A percentile compares a stretch with the other conserved stretches of the same genome.
phyloP scores from a whole-genome alignment of 352 stramenopile species.

The Phytophthora hibernalis region DNA sequence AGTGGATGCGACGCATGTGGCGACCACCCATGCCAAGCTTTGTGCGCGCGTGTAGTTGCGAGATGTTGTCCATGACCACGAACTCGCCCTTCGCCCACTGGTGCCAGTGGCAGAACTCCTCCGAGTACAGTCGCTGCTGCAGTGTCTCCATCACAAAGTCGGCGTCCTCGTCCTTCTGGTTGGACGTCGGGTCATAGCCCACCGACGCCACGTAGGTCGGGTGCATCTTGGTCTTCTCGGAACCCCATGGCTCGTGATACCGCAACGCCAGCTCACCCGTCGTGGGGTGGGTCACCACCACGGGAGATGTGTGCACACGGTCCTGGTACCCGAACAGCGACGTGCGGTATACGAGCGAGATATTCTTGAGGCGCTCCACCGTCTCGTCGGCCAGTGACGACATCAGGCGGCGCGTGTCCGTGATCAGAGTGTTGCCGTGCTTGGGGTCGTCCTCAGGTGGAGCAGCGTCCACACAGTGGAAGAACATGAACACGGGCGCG shows the following conservation, averaged over 20 bases:
- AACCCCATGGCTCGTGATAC: conserved; percentile 26
- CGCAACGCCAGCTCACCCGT: conserved; percentile 25
- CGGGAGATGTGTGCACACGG: conserved; percentile 22
- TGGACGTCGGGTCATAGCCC: conserved; percentile 23
- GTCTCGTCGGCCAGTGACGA: conserved; percentile 22
- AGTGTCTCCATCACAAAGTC: conserved; percentile 29
- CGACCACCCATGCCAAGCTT: conserved; percentile 20
- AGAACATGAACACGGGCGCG: conserved; percentile 33
- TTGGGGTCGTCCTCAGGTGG: conserved; percentile 29
- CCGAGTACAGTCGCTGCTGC: conserved; percentile 27
- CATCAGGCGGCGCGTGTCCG: conserved; percentile 28
- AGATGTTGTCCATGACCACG: conserved; percentile 32
- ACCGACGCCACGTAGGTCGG: conserved; percentile 31
- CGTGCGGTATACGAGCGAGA: conserved; percentile 26
- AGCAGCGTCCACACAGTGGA: conserved; percentile 23
- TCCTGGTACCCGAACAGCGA: conserved; percentile 13
- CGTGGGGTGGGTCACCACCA: conserved; percentile 26
- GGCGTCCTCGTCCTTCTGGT: conserved; percentile 27
- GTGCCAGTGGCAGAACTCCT: conserved; percentile 28
- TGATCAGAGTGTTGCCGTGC: conserved; percentile 35
- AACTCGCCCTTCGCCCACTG: conserved; percentile 35
- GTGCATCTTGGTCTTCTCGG: conserved; percentile 38
- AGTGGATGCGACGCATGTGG: conserved; percentile 34
- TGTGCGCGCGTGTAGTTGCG: conserved; percentile 26
- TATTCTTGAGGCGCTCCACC: conserved; percentile 27